These are phyloP conservation scores for Tetraselmis chui DNA, from an alignment of 139 green algal genomes.

Conservation along the genomic window DNA sequence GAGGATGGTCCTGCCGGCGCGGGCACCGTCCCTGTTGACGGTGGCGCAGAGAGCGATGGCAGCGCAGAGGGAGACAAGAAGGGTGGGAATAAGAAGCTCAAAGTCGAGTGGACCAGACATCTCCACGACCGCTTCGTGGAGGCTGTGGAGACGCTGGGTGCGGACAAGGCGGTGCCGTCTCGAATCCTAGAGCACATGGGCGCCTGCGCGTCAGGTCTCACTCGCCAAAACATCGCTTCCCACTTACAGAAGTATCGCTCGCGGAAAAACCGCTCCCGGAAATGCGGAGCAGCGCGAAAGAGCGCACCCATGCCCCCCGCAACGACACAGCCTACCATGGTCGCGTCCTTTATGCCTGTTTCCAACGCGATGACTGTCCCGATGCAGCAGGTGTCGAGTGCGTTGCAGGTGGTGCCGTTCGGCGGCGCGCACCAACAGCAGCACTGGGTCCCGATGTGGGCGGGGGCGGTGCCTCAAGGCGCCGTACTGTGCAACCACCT, in stretches of 20 bases:
- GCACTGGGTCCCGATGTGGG: not conserved
- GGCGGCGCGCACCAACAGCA: not conserved
- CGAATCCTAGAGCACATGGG: conserved; percentile 51
- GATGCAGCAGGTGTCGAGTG: not conserved
- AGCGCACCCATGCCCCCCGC: no score
- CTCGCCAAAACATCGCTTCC: conserved; percentile 50
- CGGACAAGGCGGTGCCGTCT: conserved; percentile 50
- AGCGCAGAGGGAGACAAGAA: not conserved
- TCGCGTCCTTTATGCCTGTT: not conserved
- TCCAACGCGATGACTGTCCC: not conserved
- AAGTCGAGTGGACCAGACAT: conserved; percentile 53
- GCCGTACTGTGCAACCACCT: not conserved
- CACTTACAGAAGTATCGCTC: conserved; percentile 48
- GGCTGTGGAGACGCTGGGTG: conserved; percentile 46
- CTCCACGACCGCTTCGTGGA: conserved; percentile 43
- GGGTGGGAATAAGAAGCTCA: not conserved
- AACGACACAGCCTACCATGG: no score
- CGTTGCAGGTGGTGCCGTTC: not conserved
- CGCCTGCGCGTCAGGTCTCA: conserved; percentile 28
- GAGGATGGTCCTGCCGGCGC: not conserved
- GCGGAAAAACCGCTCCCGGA: not conserved
- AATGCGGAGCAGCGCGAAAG: no score
- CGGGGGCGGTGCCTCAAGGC: not conserved
- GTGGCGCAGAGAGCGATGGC: not conserved
- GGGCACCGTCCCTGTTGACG: no score